Base-by-base conservation (phyloP, 2,329 filamentous ascomycete species). In the Colletotrichum spinosum region DNA sequence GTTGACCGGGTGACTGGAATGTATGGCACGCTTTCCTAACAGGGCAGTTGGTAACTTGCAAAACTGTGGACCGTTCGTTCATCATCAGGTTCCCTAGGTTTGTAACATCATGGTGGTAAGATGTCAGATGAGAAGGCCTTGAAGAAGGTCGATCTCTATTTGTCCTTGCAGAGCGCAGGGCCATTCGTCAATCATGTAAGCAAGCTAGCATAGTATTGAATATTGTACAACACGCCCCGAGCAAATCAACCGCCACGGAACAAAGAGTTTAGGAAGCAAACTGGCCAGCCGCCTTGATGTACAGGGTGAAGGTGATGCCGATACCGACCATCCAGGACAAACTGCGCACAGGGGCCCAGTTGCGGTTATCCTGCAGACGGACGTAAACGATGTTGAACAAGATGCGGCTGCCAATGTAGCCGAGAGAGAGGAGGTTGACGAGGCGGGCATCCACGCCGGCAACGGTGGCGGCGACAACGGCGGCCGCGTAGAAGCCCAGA, bases 381-480 rank as follows among this genome's bases (percentile, higher is more conserved):
- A 85, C 69, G 68, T 85, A 86, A 39, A 76, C 69, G 65, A 76
- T 67, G 73, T 80, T 79, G 74, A 80, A 85, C 46, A 71, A 69
- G 33, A 73, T 62, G 15, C 83, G 79, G 68, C 73, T 74, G 39
- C 67, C 73, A 15, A 85, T 65, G 61, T 84, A 84, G 41, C 72
- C 71, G 37, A 78, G 64, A 41, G 76, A 72, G 33, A 84, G 69
- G 42, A 65, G 49, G 70, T 85, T 85, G 68, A 84, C 70, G 34
- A 70, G 72, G n/a, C 65, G 55, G 11, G 69, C 65, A 11, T 76
- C 70, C 3, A 84, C 75, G 25, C 78, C 76, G 6, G 81, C 75
- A n/a, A 74, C 70, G 71, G 83, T 84, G 68, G 79, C 83, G 13
- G 83, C 83, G 42, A 80, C 74, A 15, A 86, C 76, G 45, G 72